These are phyloP conservation scores for Ceratobasidium sp. DNA, from an alignment of 1,284 basidiomycete species.

Conservation along the genomic window DNA sequence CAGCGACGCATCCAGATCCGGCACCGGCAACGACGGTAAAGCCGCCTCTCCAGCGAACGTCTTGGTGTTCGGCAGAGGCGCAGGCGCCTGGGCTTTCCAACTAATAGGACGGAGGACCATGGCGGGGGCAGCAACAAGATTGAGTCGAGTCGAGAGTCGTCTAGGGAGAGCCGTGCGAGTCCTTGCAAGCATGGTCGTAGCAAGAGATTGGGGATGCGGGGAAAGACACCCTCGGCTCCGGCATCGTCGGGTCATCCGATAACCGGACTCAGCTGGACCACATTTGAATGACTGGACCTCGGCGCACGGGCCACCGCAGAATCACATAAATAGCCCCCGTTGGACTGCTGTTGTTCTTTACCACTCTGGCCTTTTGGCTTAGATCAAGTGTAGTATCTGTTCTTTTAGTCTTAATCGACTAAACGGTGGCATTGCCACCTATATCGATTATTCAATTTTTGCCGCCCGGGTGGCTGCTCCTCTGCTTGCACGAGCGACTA, in stretches of 20 bases:
- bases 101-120: constrained; percentile 50
- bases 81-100: constrained; percentile 68
- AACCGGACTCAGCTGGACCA: neutral
- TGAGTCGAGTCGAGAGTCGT: constrained; percentile 11
- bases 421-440: constrained; percentile 46
- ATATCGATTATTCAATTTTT: constrained; percentile 46
- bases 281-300: neutral
- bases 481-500: constrained; percentile 47
- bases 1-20: constrained; percentile 70
- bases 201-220: constrained; percentile 1
- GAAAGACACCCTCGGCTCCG: constrained; percentile 4
- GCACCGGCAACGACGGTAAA: constrained; percentile 75
- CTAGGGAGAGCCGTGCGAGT: constrained; percentile 3
- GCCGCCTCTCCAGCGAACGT: constrained; percentile 63
- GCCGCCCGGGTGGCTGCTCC: constrained; percentile 44
- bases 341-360: constrained; percentile 51
- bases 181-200: constrained; percentile 36
- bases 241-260: neutral
- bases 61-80: constrained; percentile 58
- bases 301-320: constrained; percentile 28
- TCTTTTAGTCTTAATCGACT: constrained; percentile 66
- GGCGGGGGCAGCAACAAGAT: neutral
- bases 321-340: neutral
- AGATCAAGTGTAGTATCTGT: constrained; percentile 97
- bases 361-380: constrained; percentile 96